Conservation (phyloP, 768 basidiomycete genomes). For the Pleurotus eryngii region DNA sequence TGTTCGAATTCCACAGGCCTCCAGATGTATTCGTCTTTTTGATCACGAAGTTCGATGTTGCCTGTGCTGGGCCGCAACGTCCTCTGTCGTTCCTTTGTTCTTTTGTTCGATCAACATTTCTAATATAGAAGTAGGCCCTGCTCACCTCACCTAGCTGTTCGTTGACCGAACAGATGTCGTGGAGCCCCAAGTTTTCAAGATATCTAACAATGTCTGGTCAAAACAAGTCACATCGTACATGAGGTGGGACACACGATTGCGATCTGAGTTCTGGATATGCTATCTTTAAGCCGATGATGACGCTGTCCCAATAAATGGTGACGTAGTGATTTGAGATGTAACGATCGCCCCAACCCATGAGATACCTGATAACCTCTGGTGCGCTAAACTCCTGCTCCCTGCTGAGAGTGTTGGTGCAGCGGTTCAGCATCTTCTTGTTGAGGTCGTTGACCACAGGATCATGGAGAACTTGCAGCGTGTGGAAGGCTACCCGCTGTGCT, state of each 20-base stretch:
- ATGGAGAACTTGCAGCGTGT: neutral
- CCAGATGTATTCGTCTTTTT: neutral
- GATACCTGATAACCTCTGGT: conserved; percentile 32
- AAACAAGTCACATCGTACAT: too few species aligned
- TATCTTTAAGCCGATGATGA: conserved; percentile 15
- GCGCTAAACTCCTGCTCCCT: conserved; percentile 34
- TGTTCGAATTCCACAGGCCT: neutral
- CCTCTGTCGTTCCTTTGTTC: neutral
- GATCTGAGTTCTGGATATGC: conserved; percentile 18
- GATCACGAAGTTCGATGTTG: neutral
- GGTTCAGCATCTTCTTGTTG: conserved; percentile 24
- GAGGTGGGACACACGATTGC: neutral
- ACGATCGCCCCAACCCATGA: conserved; percentile 41
- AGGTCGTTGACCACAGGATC: conserved; percentile 3
- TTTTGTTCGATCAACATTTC: too few species aligned
- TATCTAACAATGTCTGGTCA: too few species aligned
- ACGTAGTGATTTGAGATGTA: conserved; percentile 34
- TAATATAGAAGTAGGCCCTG: too few species aligned
- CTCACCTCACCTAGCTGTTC: too few species aligned
- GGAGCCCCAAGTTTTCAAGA: neutral
- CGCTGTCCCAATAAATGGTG: conserved; percentile 29
- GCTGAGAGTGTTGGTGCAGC: conserved; percentile 29
- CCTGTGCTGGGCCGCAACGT: neutral
- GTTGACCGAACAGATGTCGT: too few species aligned
- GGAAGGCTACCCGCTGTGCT: conserved; percentile 21